Percentiles rank a stretch among this genome's conserved stretches.
These are phyloP conservation scores for Thalassiosira livingstoniorum DNA, from an alignment of 352 stramenopile species.

Conservation along the genomic window DNA sequence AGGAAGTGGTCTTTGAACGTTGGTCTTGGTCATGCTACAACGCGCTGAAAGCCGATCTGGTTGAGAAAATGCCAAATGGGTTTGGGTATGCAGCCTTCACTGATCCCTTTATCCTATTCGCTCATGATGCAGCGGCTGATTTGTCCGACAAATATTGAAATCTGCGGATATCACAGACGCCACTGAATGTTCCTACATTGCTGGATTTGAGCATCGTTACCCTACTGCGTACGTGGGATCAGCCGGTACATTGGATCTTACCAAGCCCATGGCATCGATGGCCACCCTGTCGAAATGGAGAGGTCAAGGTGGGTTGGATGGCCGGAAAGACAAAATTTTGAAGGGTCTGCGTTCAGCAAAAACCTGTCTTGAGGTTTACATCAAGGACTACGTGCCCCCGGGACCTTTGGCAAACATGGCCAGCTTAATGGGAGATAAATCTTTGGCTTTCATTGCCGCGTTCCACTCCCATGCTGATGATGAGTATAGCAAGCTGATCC, in stretches of 20 bases:
- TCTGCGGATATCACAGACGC: no score
- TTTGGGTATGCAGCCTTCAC: no score
- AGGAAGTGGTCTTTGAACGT: no score
- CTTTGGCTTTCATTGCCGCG: not conserved
- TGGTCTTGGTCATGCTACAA: no score
- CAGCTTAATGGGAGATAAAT: not conserved
- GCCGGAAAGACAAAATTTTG: not conserved
- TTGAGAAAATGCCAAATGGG: no score
- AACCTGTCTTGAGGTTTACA: not conserved
- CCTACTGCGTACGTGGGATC: not conserved
- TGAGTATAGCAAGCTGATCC: not conserved
- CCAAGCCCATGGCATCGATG: not conserved
- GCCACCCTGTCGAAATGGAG: not conserved
- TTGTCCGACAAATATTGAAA: no score
- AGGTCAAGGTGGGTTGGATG: not conserved
- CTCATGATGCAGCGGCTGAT: no score
- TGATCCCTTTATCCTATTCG: no score
- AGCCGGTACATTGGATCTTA: not conserved
- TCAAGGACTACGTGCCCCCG: not conserved
- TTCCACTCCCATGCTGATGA: conserved; percentile 4
- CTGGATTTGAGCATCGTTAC: not conserved
- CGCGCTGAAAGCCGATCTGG: no score
- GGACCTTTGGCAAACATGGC: not conserved
- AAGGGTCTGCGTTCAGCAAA: not conserved
- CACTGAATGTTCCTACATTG: not conserved